phyloP scores from a whole-genome alignment of 2,329 filamentous ascomycete species.

The Fusarium chaquense region DNA sequence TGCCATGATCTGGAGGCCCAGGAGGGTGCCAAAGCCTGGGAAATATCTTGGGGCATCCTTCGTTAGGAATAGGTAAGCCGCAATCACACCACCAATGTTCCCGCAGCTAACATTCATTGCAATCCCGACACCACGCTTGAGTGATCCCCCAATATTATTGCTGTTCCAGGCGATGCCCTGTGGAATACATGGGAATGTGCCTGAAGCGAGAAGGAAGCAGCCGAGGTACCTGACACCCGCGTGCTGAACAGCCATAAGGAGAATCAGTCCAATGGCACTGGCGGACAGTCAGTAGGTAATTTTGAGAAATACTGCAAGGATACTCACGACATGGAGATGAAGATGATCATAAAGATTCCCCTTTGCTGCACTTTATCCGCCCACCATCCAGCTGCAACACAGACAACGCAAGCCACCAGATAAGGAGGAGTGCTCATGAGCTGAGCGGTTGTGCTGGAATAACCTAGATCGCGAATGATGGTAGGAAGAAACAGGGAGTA shows the following conservation, averaged over 20 bases:
- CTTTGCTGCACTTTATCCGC: slow-evolving; percentile 5
- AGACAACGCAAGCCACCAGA: not conserved
- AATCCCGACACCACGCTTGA: slow-evolving; percentile 62
- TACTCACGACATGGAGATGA: not conserved
- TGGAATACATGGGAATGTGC: slow-evolving; percentile 3
- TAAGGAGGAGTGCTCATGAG: slow-evolving; percentile 11
- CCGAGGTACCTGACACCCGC: slow-evolving; percentile 1
- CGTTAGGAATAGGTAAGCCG: not conserved
- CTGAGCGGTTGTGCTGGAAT: slow-evolving; percentile 1
- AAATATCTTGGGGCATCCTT: slow-evolving; percentile 6
- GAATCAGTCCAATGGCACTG: not conserved
- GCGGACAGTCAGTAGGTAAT: not conserved
- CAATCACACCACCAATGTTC: not conserved
- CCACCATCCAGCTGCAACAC: slow-evolving; percentile 5
- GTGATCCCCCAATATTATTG: slow-evolving; percentile 68
- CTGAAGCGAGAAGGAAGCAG: slow-evolving; percentile 5
- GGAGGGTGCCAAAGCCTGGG: not conserved
- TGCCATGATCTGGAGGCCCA: not conserved
- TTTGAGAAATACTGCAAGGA: not conserved
- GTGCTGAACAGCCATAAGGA: not conserved
- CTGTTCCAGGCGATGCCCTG: slow-evolving; percentile 60
- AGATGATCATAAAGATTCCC: slow-evolving; percentile 1
- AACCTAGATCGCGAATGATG: slow-evolving; percentile 9
- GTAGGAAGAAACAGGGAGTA: slow-evolving; percentile 10
- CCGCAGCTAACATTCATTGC: slow-evolving; percentile 14